Base-by-base conservation (phyloP, 345 rosid species). In the Gynandropsis gynandra region DNA sequence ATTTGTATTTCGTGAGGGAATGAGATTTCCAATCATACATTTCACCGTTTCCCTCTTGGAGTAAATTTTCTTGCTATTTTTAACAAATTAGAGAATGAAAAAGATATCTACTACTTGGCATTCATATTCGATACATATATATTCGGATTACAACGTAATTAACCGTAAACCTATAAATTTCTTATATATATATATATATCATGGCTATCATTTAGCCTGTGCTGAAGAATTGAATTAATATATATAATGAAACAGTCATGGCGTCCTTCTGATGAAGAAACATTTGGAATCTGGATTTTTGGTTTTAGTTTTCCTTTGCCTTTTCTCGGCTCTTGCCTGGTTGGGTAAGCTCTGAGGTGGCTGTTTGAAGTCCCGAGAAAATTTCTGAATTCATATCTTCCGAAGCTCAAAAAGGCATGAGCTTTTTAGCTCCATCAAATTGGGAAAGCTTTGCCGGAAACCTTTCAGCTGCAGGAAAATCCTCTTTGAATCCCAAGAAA, bases 301-400 rank as follows among this genome's bases (percentile, higher is more conserved):
- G 56, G 42, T 24, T 47, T 52, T 8, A 66, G 41, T 53, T 59
- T 53, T 24, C 29, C 29, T 24, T 24, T 24, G 31, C 40, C 54
- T 59, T 66, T 65, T 24, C 29, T 5, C 34, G 41, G 53, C 59
- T 59, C 54, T 60, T 60, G 9, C 70, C 70, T n/a, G 59, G 59
- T 66, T 66, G 56, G 65, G 70, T 59, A 59, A 53, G 56, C 51
- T 42, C 65, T 56, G 59, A 66, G 65, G 70, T 59, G 24, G 65
- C 56, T 59, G 59, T 65, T 9, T 24, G 56, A 31, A 58, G 43
- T 48, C 54, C 71, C 71, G 65, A 35, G 59, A 46, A 59, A 56
- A 66, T 21, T 59, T 66, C 59, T 66, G 65, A 64, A 33, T 52
- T 44, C 47, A 59, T 61, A 59, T 66, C 61, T 66, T 59, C 59